Percentiles rank a stretch among this genome's conserved stretches.
Evolutionary conservation across 345 rosid genomes (phyloP).

Genomic region (Lepidium aucheri): DNA sequence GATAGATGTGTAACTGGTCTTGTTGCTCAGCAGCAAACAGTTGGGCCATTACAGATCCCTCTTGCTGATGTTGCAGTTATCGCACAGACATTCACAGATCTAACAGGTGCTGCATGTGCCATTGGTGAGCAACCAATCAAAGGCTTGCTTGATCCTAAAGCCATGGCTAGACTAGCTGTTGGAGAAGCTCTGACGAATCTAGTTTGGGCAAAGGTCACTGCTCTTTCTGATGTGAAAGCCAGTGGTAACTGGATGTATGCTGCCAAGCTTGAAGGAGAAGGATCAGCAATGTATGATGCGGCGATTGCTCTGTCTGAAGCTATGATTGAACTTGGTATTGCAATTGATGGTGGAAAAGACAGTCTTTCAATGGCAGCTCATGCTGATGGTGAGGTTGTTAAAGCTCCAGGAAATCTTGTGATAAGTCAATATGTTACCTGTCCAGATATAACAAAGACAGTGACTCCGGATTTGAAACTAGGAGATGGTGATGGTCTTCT

Average conservation of each 20-base stretch:
- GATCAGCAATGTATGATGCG: constrained; percentile 93
- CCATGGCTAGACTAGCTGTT: constrained; percentile 94
- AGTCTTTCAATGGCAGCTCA: constrained; percentile 96
- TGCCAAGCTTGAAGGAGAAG: constrained; percentile 95
- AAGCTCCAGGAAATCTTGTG: constrained; percentile 95
- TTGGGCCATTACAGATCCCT: constrained; percentile 86
- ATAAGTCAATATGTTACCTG: constrained; percentile 81
- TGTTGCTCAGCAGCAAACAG: constrained; percentile 97
- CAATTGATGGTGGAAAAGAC: constrained; percentile 96
- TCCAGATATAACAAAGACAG: constrained; percentile 80
- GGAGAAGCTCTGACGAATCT: constrained; percentile 95
- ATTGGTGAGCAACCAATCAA: constrained; percentile 93
- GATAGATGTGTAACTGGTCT: constrained; percentile 96
- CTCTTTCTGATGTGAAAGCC: constrained; percentile 86
- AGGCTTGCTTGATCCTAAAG: constrained; percentile 78
- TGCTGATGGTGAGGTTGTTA: constrained; percentile 69
- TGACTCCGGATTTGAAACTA: constrained; percentile 81
- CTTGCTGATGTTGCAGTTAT: constrained; percentile 96
- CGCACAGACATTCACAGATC: constrained; percentile 68
- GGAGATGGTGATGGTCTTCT: constrained; percentile 62
- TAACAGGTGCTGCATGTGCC: constrained; percentile 88
- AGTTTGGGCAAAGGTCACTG: constrained; percentile 85
- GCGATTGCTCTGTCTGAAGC: constrained; percentile 76
- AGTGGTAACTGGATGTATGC: constrained; percentile 99
- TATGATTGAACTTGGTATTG: constrained; percentile 88